Evolutionary conservation across 140 eudicot genomes (phyloP).

Genomic region (Stevia rebaudiana): DNA sequence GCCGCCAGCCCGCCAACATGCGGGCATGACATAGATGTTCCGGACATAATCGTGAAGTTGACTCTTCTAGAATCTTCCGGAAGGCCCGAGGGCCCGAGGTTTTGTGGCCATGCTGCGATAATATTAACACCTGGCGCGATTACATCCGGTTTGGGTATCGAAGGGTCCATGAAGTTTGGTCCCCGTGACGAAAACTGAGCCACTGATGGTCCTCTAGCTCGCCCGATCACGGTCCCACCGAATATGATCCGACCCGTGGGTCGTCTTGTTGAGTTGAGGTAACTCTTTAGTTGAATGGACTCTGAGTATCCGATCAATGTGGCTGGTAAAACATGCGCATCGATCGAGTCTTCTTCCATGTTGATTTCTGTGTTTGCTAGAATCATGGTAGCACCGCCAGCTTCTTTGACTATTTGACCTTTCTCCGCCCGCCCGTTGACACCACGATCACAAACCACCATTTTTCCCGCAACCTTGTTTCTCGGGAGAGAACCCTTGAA

Average conservation of each 20-base stretch:
- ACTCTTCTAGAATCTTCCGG: conserved; percentile 83
- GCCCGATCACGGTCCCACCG: conserved; percentile 66
- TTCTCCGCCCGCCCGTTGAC: conserved; percentile 85
- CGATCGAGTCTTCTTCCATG: conserved; percentile 83
- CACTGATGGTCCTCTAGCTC: conserved; percentile 72
- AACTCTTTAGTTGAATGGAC: conserved; percentile 45
- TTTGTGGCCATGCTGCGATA: conserved; percentile 96
- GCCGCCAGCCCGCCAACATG: conserved; percentile 91
- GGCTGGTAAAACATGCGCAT: conserved; percentile 87
- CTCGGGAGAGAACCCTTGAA: conserved; percentile 69
- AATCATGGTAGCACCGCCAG: conserved; percentile 92
- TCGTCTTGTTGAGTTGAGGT: conserved; percentile 59
- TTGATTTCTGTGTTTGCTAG: conserved; percentile 75
- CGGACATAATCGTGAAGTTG: conserved; percentile 85
- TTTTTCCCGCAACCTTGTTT: conserved; percentile 62
- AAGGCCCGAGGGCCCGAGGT: conserved; percentile 75
- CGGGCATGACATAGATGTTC: conserved; percentile 97
- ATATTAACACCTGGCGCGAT: conserved; percentile 96
- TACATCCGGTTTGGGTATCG: conserved; percentile 83
- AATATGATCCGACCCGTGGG: conserved; percentile 65
- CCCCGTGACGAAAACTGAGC: conserved; percentile 98
- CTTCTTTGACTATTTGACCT: conserved; percentile 74
- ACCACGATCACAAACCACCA: conserved; percentile 89
- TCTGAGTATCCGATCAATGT: conserved; percentile 69
- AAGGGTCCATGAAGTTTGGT: conserved; percentile 67